Evolutionary conservation across 2,329 filamentous ascomycete species (phyloP).

Genomic region (Stagonosporopsis rhizophila): DNA sequence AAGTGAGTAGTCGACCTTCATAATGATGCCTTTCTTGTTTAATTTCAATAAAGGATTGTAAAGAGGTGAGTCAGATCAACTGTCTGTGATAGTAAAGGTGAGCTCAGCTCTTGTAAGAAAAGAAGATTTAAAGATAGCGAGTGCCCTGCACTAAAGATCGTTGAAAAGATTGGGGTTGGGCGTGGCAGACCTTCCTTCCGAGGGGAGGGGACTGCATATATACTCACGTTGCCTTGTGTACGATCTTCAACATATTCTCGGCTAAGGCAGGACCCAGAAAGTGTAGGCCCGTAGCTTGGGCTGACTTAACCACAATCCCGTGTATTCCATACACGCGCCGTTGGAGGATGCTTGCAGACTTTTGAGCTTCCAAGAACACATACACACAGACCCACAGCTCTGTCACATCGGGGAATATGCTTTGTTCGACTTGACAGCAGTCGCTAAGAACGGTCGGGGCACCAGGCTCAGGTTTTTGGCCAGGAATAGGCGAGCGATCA

Average conservation of each 20-base stretch:
- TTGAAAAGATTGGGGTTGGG: constrained; percentile 26
- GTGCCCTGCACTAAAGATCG: constrained; percentile 44
- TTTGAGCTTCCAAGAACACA: constrained; percentile 30
- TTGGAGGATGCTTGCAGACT: constrained; percentile 42
- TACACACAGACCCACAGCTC: constrained; percentile 32
- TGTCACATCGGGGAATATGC: constrained; percentile 37
- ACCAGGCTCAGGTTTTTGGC: constrained; percentile 27
- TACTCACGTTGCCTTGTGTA: constrained; percentile 18
- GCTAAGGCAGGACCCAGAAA: constrained; percentile 19
- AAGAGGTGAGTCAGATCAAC: constrained; percentile 33
- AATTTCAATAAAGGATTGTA: constrained; percentile 22
- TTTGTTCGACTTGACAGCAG: constrained; percentile 27
- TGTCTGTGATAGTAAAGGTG: constrained; percentile 26
- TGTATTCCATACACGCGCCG: constrained; percentile 43
- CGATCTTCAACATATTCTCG: constrained; percentile 15
- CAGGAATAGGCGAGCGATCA: constrained; percentile 41
- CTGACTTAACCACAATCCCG: constrained; percentile 35
- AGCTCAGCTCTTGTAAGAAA: constrained; percentile 47
- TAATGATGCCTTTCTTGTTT: constrained; percentile 31
- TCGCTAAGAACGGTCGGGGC: constrained; percentile 23
- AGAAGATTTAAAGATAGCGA: constrained; percentile 31
- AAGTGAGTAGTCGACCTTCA: constrained; percentile 45
- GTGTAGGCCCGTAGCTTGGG: constrained; percentile 23
- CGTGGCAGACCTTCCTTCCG: constrained; percentile 22
- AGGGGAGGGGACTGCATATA: constrained; percentile 31